Percentiles rank a stretch among this genome's conserved stretches.
phyloP scores from a whole-genome alignment of 129 eudicot genomes.

The Flaveria sonorensis region DNA sequence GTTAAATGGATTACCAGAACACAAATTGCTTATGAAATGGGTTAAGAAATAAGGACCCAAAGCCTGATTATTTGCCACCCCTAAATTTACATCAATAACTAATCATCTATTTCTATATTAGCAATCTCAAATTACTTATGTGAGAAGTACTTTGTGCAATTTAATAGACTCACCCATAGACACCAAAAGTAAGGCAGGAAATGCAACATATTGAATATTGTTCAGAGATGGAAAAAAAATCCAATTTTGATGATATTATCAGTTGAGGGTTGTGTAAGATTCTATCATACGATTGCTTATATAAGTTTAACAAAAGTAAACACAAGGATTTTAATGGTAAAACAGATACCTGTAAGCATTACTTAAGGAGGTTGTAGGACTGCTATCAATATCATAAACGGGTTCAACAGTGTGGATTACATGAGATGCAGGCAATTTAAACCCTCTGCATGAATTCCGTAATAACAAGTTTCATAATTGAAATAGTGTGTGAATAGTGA shows the following conservation, averaged over 20 bases:
- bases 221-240: conserved; percentile 26
- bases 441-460: conserved; percentile 58
- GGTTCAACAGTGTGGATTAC: conserved; percentile 96
- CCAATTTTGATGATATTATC: not conserved
- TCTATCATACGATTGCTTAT: not conserved
- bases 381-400: conserved; percentile 54
- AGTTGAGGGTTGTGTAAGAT: not conserved
- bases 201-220: conserved; percentile 82
- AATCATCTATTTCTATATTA: not conserved
- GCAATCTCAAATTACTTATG: not conserved
- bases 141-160: not conserved
- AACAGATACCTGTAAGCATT: conserved; percentile 68
- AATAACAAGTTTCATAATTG: conserved; percentile 1
- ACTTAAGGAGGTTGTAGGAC: conserved; percentile 59
- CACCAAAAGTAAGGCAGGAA: conserved; percentile 88
- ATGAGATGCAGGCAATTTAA: conserved; percentile 86
- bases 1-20: not conserved
- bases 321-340: not conserved
- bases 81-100: not conserved
- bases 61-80: not conserved
- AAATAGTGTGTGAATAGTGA: not conserved
- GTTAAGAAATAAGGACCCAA: not conserved
- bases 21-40: not conserved
- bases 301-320: not conserved
- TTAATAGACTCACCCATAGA: conserved; percentile 56